A percentile compares a stretch with the other conserved stretches of the same genome.
Evolutionary conservation across 2,329 filamentous ascomycete species (phyloP).

Genomic region (Fusarium miscanthi): DNA sequence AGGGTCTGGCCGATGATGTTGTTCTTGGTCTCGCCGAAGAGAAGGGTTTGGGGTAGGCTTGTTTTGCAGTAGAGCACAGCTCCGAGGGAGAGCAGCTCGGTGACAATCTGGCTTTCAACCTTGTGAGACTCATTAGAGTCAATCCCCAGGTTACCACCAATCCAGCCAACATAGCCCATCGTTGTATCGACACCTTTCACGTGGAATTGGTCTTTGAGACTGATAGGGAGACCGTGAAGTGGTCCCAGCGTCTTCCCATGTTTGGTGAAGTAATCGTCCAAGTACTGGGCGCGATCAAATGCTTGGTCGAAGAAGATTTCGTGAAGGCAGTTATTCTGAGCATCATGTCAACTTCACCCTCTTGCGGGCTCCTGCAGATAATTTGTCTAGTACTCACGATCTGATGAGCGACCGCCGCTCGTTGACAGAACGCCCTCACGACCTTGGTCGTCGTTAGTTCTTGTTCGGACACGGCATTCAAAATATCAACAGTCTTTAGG

Average conservation of each 20-base stretch:
- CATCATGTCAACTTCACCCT: conserved; percentile 46
- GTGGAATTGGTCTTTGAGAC: conserved; percentile 69
- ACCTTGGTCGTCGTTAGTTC: conserved; percentile 53
- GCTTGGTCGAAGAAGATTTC: conserved; percentile 38
- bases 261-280: conserved; percentile 21
- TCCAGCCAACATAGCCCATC: conserved; percentile 53
- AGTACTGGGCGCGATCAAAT: conserved; percentile 12
- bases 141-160: conserved; percentile 13
- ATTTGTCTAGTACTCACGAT: conserved; percentile 54
- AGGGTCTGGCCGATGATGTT: conserved; percentile 50
- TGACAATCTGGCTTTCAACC: conserved; percentile 36
- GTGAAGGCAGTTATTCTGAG: conserved; percentile 31
- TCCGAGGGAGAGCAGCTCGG: conserved; percentile 32
- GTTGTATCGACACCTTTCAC: conserved; percentile 63
- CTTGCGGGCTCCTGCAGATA: conserved; percentile 54
- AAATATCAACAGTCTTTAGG: conserved; percentile 8
- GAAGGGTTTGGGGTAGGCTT: conserved; percentile 37
- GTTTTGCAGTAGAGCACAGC: conserved; percentile 44
- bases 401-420: conserved; percentile 64
- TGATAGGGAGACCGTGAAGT: conserved; percentile 40
- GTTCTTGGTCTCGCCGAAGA: conserved; percentile 48
- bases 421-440: conserved; percentile 61
- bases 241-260: conserved; percentile 26
- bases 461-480: background rate
- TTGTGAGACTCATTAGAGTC: background rate